These are phyloP conservation scores for Aechmea fasciata DNA, from an alignment of 176 grass and related monocot genomes.

Conservation along the genomic window DNA sequence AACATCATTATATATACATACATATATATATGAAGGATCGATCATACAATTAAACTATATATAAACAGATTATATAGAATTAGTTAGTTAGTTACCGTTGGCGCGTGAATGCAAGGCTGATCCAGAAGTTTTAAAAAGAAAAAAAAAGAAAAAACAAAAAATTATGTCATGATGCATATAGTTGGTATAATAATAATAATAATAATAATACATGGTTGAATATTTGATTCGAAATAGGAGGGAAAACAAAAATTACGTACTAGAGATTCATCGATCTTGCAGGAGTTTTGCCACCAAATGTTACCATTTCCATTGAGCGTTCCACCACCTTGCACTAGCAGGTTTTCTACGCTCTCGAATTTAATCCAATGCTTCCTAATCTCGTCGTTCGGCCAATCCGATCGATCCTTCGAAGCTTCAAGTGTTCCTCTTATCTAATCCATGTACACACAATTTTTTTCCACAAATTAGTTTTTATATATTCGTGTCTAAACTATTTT, in stretches of 20 bases:
- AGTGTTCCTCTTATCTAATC: conserved; percentile 53
- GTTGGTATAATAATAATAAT: not conserved
- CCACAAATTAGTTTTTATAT: conserved; percentile 5
- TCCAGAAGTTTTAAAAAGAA: not conserved
- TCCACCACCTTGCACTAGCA: conserved; percentile 47
- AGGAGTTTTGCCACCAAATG: conserved; percentile 68
- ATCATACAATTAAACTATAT: not conserved
- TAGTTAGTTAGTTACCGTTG: conserved; percentile 38
- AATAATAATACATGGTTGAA: no score
- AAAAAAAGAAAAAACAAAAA: not conserved
- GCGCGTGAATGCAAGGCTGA: conserved; percentile 53
- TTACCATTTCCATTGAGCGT: conserved; percentile 56
- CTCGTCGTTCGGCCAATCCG: conserved; percentile 22
- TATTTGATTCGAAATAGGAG: not conserved
- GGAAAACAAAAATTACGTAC: conserved; percentile 10
- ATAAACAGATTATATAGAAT: no score
- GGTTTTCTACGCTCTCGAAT: conserved; percentile 28
- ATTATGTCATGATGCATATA: no score
- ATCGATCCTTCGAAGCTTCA: conserved; percentile 51
- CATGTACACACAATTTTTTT: conserved; percentile 3
- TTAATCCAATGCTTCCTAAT: conserved; percentile 38
- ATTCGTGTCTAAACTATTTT: not conserved
- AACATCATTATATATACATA: not conserved
- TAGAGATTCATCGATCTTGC: conserved; percentile 44
- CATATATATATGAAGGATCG: no score